These are phyloP conservation scores for Mycena venus DNA, from an alignment of 768 basidiomycete species.

Conservation along the genomic window DNA sequence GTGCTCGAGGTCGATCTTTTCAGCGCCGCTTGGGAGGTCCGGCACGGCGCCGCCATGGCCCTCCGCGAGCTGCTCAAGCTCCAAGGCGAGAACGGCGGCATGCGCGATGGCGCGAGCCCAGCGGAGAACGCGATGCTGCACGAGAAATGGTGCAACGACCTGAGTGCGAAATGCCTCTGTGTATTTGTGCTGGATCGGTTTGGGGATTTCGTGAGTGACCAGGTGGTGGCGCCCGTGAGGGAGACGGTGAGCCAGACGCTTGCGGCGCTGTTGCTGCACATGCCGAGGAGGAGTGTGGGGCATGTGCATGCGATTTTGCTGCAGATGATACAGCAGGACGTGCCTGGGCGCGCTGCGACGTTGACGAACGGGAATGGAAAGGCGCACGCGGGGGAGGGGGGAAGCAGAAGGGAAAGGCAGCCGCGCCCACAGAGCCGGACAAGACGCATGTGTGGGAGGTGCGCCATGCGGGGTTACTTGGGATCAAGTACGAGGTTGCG, in stretches of 20 bases:
- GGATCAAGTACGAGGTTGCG: constrained; percentile 98
- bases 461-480: constrained; percentile 96
- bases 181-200: constrained; percentile 97
- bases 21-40: constrained; percentile 90
- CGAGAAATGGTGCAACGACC: constrained; percentile 90
- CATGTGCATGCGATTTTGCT: constrained; percentile 88
- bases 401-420: neutral
- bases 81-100: constrained; percentile 88
- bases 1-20: constrained; percentile 88
- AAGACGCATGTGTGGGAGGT: constrained; percentile 93
- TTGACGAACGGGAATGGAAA: constrained; percentile 44
- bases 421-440: constrained; percentile 46
- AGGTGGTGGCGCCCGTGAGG: constrained; percentile 96
- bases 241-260: constrained; percentile 97
- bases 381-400: neutral
- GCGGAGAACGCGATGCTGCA: constrained; percentile 77
- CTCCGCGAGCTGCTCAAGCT: constrained; percentile 88
- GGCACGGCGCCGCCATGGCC: constrained; percentile 95
- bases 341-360: constrained; percentile 61
- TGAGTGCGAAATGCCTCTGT: constrained; percentile 88
- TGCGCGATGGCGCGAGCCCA: constrained; percentile 67
- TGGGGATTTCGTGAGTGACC: constrained; percentile 97
- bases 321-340: constrained; percentile 95
- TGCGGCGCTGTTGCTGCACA: constrained; percentile 88
- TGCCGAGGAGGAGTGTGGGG: constrained; percentile 83